phyloP scores from a whole-genome alignment of 2,329 filamentous ascomycete species.

The Penicillium sp. region DNA sequence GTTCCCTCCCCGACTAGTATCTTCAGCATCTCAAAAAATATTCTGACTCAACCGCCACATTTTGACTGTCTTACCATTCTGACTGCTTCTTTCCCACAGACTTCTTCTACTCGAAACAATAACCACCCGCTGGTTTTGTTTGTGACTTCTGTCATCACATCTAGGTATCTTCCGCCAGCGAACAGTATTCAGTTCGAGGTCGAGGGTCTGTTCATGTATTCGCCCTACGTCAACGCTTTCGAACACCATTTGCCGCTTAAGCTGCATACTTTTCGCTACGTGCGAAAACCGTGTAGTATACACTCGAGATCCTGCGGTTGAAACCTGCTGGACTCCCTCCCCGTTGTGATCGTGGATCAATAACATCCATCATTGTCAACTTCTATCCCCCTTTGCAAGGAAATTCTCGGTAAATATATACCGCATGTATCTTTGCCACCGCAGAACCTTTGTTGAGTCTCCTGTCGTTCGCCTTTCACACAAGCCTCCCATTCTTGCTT shows the following conservation, averaged over 20 bases:
- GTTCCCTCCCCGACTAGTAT: not conserved
- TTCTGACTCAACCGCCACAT: constrained; percentile 1
- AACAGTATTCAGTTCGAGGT: constrained; percentile 30
- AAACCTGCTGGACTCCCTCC: constrained; percentile 36
- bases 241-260: constrained; percentile 89
- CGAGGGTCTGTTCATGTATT: constrained; percentile 87
- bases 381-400: constrained; percentile 17
- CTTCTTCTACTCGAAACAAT: not conserved
- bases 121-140: not conserved
- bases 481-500: constrained; percentile 26
- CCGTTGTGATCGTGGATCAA: constrained; percentile 32
- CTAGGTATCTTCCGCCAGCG: constrained; percentile 25
- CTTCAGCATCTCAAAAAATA: not conserved
- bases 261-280: constrained; percentile 96
- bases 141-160: not conserved
- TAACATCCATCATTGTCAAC: constrained; percentile 24
- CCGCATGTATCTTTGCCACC: constrained; percentile 59
- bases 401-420: constrained; percentile 5
- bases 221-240: constrained; percentile 91
- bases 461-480: constrained; percentile 31
- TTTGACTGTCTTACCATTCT: constrained; percentile 8
- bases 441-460: constrained; percentile 43
- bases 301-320: constrained; percentile 92
- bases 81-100: not conserved
- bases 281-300: constrained; percentile 87